Conservation (phyloP, 2,329 filamentous ascomycete species). For the Aureobasidium sp. region DNA sequence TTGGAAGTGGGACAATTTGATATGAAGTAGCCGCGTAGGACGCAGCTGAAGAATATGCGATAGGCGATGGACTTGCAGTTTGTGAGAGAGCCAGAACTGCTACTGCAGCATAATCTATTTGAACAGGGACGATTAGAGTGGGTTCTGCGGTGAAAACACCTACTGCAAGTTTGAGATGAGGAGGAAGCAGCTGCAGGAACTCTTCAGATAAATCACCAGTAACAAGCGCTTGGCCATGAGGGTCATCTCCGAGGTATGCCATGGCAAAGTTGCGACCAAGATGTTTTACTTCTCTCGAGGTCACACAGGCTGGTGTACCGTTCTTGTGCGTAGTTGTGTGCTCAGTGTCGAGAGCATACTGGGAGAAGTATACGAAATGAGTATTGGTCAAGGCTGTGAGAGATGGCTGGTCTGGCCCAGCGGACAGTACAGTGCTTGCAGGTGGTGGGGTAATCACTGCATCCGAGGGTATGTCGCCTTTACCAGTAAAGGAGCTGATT, state of each 20-base stretch:
- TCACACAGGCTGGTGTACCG: slow-evolving; percentile 24
- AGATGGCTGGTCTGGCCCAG: neutral
- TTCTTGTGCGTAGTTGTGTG: slow-evolving; percentile 19
- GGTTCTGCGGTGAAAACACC: slow-evolving; percentile 32
- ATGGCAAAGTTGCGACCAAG: slow-evolving; percentile 29
- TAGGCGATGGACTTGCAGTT: neutral
- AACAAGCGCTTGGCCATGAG: slow-evolving; percentile 21
- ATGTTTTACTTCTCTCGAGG: slow-evolving; percentile 27
- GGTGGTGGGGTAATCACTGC: slow-evolving; percentile 23
- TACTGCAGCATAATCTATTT: slow-evolving; percentile 28
- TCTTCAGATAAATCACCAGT: slow-evolving; percentile 18
- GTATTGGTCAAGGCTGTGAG: slow-evolving; percentile 22
- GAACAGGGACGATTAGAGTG: slow-evolving; percentile 35
- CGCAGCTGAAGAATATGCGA: neutral
- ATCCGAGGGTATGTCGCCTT: slow-evolving; percentile 20
- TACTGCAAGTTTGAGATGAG: slow-evolving; percentile 19
- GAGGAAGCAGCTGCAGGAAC: slow-evolving; percentile 15
- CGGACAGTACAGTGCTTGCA: slow-evolving; percentile 15
- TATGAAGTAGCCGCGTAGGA: neutral
- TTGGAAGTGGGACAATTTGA: neutral
- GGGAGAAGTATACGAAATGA: slow-evolving; percentile 35
- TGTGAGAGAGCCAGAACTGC: slow-evolving; percentile 15
- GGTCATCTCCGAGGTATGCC: slow-evolving; percentile 27
- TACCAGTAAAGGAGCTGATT: slow-evolving; percentile 21
- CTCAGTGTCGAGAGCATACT: slow-evolving; percentile 33